Evolutionary conservation across 2,329 filamentous ascomycete species (phyloP), one percentile per base, ranked within the genome.

Genomic region (Xylaria multiplex): DNA sequence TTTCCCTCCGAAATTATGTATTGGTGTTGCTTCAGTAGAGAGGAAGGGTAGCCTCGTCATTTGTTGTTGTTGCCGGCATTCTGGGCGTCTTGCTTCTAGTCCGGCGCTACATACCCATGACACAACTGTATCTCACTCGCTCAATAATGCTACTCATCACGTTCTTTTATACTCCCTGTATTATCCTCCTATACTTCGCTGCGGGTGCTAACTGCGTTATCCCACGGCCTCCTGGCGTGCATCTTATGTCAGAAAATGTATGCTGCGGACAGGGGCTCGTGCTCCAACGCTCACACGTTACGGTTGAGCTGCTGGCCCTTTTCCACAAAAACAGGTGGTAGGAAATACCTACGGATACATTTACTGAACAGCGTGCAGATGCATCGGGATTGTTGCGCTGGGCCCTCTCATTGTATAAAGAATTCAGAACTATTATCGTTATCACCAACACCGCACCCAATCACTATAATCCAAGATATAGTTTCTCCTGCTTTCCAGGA

Each of bases 251-350:
- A 19, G 56, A 69, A 37, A 66, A 72, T 54, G 73, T 64, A 37
- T 76, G 73, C 53, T 76, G 74, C 37, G 73, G 69, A 6, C 73
- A 76, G 62, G 74, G 73, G 7, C 67, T 75, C 27, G 73, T 75
- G 14, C 75, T 74, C 42, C 72, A 72, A 2, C 71, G 66, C 11
- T 52, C 62, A 8, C 66, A 65, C 14, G 70, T 74, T 8, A 53
- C 48, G 4, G 54, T 70, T 22, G 61, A 72, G 43, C 48, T 75
- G 37, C 50, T 75, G 16, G 72, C 74, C 19, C 56, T 68, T 24
- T 75, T 71, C 46, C 64, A 48, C n/a, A 56, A 48, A 2, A 65
- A 71, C 30, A 53, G 55, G 14, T 68, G 64, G 53, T 63, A 64
- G 5, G 50, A 70, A 13, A 64, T 68, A 9, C 62, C 73, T 5